phyloP scores from a whole-genome alignment of 495 filamentous ascomycete genomes.

The Penicillium parvum region DNA sequence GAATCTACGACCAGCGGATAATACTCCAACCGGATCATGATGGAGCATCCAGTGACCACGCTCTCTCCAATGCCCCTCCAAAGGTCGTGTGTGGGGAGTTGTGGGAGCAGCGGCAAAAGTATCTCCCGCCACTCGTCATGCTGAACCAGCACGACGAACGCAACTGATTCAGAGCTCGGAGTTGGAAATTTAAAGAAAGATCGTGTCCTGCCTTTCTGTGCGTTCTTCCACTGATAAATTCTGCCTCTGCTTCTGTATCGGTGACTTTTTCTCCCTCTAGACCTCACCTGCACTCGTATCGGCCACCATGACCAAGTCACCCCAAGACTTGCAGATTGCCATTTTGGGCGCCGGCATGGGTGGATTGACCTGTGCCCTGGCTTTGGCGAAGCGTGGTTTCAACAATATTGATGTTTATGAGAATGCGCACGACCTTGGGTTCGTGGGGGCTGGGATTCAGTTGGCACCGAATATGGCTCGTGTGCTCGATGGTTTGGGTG shows the following conservation, averaged over 20 bases:
- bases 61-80: not conserved
- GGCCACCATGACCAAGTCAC: conserved; percentile 27
- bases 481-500: conserved; percentile 64
- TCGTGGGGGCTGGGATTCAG: conserved; percentile 80
- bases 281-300: conserved; percentile 5
- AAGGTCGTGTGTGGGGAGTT: conserved; percentile 20
- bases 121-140: conserved; percentile 18
- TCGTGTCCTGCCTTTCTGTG: not conserved
- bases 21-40: conserved; percentile 12
- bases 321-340: conserved; percentile 41
- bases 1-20: conserved; percentile 12
- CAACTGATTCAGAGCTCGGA: conserved; percentile 14
- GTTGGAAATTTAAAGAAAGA: conserved; percentile 11
- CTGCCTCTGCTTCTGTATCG: not conserved
- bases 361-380: conserved; percentile 65
- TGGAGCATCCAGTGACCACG: conserved; percentile 1
- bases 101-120: conserved; percentile 28
- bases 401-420: conserved; percentile 70
- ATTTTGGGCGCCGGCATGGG: conserved; percentile 64
- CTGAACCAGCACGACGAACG: conserved; percentile 1
- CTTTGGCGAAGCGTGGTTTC: conserved; percentile 70
- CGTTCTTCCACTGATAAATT: not conserved
- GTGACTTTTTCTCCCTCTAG: not conserved
- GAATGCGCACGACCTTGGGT: conserved; percentile 66
- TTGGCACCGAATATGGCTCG: conserved; percentile 76